Percentiles rank a stretch among this genome's conserved stretches.
phyloP scores from a whole-genome alignment of 2,329 filamentous ascomycete genomes.

The Botryotinia globosa region DNA sequence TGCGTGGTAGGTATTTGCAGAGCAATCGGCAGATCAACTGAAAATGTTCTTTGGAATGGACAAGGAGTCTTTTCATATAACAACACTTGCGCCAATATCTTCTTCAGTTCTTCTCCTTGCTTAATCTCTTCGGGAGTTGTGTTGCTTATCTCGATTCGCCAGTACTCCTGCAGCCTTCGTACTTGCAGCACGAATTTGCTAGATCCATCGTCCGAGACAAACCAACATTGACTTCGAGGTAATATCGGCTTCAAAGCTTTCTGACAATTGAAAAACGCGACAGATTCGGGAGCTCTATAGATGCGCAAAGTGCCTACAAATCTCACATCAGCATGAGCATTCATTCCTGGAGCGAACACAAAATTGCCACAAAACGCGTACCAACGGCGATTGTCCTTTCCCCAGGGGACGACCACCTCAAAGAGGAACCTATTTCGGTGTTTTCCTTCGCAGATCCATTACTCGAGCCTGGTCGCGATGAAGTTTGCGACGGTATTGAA shows the following conservation, averaged over 20 bases:
- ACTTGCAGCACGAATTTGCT: constrained; percentile 84
- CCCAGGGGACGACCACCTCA: constrained; percentile 71
- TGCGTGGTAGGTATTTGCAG: constrained; percentile 64
- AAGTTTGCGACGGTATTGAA: constrained; percentile 35
- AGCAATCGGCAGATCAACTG: constrained; percentile 67
- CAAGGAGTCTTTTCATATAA: constrained; percentile 86
- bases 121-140: constrained; percentile 60
- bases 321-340: constrained; percentile 18
- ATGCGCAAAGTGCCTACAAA: constrained; percentile 68
- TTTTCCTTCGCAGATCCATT: constrained; percentile 40
- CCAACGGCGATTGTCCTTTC: constrained; percentile 80
- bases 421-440: constrained; percentile 54
- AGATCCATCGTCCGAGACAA: constrained; percentile 68
- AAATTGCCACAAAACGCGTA: constrained; percentile 41
- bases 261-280: constrained; percentile 84
- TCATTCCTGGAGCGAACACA: neutral
- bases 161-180: constrained; percentile 72
- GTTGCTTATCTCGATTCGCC: constrained; percentile 81
- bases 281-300: constrained; percentile 80
- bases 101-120: constrained; percentile 65
- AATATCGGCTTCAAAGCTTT: constrained; percentile 81
- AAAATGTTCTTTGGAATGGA: constrained; percentile 77
- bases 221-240: constrained; percentile 91
- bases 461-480: constrained; percentile 28
- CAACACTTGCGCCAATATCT: constrained; percentile 67